Evolutionary conservation across 106 monocot genomes (phyloP).

Genomic region (Chionographis japonica): DNA sequence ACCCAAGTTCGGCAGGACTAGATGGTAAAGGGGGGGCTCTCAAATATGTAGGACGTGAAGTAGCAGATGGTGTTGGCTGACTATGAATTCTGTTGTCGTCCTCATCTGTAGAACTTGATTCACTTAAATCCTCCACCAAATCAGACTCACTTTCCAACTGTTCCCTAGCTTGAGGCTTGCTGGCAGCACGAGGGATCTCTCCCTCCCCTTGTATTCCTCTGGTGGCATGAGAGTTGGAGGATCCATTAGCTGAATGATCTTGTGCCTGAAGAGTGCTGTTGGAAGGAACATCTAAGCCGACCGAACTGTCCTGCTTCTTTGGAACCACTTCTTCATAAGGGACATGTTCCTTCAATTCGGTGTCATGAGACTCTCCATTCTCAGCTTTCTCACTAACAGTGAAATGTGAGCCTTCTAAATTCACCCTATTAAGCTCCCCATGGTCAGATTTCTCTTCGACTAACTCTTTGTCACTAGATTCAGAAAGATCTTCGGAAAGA

Average conservation of each 20-base stretch:
- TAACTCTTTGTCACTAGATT: neutral
- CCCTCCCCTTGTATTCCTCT: constrained; percentile 2
- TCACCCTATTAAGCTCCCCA: neutral
- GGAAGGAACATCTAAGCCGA: neutral
- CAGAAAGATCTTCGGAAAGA: neutral
- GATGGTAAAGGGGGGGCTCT: neutral
- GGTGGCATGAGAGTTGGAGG: neutral
- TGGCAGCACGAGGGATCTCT: neutral
- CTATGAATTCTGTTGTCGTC: constrained; percentile 17
- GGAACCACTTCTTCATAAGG: neutral
- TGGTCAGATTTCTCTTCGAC: neutral
- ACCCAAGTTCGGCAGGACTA: constrained; percentile 83
- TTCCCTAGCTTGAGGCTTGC: neutral
- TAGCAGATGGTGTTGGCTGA: constrained; percentile 7
- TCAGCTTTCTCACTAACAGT: neutral
- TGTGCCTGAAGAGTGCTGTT: neutral
- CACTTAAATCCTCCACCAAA: constrained; percentile 27
- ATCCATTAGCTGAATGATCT: neutral
- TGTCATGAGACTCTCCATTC: constrained; percentile 1
- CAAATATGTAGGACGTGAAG: constrained; percentile 4
- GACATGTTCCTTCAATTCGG: constrained; percentile 7
- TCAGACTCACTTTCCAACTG: constrained; percentile 14
- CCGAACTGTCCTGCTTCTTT: neutral
- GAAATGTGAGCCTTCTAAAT: neutral
- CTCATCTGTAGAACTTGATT: constrained; percentile 31